Base-by-base conservation (phyloP, 257 asterid genomes). In the Leonotis leonurus region DNA sequence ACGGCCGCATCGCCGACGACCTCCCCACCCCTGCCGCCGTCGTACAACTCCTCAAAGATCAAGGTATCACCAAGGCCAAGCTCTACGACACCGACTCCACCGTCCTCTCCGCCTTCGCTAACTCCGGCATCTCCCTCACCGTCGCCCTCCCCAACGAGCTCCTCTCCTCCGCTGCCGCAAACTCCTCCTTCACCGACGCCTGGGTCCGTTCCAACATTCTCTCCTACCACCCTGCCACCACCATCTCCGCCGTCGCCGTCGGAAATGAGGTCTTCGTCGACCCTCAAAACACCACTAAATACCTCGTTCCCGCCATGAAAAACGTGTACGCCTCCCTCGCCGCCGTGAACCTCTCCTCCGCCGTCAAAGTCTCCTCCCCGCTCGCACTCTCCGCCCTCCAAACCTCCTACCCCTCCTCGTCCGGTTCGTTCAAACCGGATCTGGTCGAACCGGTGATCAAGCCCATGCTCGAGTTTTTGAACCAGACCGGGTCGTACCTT, bases 211-310 rank as follows among this genome's bases (percentile, higher is more conserved):
- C 92, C 25, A 84, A 91, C 70, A 65, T 91, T 56, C 67, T 86
- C 16, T 33, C 87, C 0, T 73, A 86, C 78, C 60, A 72, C 41
- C 94, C 93, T 2, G 74, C 67, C 0, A 77, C 97, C 6, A 56
- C 26, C 9, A 88, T 91, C 54, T 92, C 84, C 25, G 79, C 88
- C 69, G 80, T 91, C 8, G 84, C 94, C 6, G 96, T 91, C 3
- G 98, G 98, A 2, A 91, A 91, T 3, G 96, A 91, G 33, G 96
- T 91, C 0, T 86, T 86, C 35, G 94, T 71, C 9, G 90, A 81
- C 64, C 85, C 94, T 1, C 52, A 70, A 0, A 85, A 88, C 64
- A 78, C 84, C 14, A 76, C 96, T 2, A 13, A 24, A 1, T 86
- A 33, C 78, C 86, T 91, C 51, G 95, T 91, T 8, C 80, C 95